Evolutionary conservation across 306 rosid genomes (phyloP).

Genomic region (Sesbania bispinosa): DNA sequence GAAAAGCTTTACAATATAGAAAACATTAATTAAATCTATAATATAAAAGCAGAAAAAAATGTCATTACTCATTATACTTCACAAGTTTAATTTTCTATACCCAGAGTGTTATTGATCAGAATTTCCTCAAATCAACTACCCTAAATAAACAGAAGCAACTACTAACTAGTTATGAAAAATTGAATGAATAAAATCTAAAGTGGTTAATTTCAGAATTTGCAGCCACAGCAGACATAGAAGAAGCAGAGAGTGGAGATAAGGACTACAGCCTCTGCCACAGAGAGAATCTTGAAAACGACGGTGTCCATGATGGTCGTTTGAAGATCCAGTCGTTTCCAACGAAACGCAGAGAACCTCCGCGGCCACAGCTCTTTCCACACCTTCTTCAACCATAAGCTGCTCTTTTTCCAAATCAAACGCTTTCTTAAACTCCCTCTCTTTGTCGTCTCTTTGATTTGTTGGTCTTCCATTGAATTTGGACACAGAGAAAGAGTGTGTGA

Average conservation of each 20-base stretch:
- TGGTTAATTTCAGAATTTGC: conserved; percentile 42
- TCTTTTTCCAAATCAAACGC: conserved; percentile 26
- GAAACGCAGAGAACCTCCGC: conserved; percentile 47
- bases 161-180: not conserved
- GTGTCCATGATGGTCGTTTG: conserved; percentile 53
- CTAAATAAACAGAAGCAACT: not conserved
- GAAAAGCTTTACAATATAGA: no score
- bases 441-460: not conserved
- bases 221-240: conserved; percentile 82
- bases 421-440: not conserved
- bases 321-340: conserved; percentile 49
- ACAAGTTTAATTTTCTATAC: not conserved
- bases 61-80: not conserved
- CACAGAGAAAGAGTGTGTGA: not conserved
- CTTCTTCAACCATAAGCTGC: conserved; percentile 58
- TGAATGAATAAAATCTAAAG: not conserved
- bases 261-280: conserved; percentile 55
- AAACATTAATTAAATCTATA: not conserved
- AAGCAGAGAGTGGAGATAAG: conserved; percentile 69
- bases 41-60: not conserved
- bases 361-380: conserved; percentile 50
- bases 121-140: not conserved
- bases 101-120: not conserved
- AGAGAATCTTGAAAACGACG: conserved; percentile 55
- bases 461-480: not conserved